Base-by-base conservation (phyloP, 495 filamentous ascomycete species). In the Xylaria nigripes region DNA sequence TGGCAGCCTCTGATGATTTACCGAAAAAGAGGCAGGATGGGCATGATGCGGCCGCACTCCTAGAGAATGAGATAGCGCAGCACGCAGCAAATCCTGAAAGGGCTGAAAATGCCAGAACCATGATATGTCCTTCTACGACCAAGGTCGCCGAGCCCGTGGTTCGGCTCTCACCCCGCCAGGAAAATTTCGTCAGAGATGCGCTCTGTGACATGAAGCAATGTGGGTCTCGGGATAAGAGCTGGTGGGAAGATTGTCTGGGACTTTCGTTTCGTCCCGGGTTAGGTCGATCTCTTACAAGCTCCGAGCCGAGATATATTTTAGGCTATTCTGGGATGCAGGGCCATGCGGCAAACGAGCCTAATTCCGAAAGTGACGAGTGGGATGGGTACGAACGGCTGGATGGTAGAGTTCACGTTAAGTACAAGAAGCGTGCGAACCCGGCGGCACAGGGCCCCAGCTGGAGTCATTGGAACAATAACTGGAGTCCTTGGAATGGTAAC, bases 241-340 rank as follows among this genome's bases (percentile, higher is more conserved):
- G 61, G 61, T 63, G 61, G 61, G 58, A 63, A 50, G 36, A 38
- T 4, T 45, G 45, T 1, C 60, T 63, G 51, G 58, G 59, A 2
- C 36, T 57, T 9, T 4, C 12, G 22, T 7, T 6, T 9, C 15
- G 48, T n/a, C 21, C 54, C 27, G 6, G 18, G 34, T 18, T 16
- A 42, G 23, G 29, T 27, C 57, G 61, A 3, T 52, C 61, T 2
- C 61, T 61, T 24, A 54, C 61, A 6, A 63, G 58, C 23, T 60
- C 55, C 0, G 61, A 63, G n/a, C 55, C 57, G 13, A 50, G n/a
- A 16, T n/a, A n/a, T 18, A 13, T n/a, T 18, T 40, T 12, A 18
- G 36, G 12, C 15, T 18, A 40, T 9, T 40, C 2, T 19, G 12
- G 36, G n/a, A 18, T 40, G 12, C 36, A 2, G 2, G 36, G 36